These are phyloP conservation scores for Fusarium proliferatum DNA, from an alignment of 2,329 filamentous ascomycete genomes.

Conservation along the genomic window DNA sequence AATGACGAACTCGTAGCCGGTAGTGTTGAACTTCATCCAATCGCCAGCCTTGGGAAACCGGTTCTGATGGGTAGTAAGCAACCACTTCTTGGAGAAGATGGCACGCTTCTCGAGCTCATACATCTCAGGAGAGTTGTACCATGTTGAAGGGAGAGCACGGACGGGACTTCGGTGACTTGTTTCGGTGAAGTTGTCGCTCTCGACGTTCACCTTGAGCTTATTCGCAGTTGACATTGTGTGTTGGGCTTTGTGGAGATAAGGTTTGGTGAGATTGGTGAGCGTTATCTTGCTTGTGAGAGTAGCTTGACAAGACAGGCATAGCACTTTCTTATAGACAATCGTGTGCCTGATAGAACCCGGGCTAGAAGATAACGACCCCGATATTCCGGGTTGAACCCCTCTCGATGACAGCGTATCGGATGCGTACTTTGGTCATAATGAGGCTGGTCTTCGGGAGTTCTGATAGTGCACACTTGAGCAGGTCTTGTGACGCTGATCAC, in stretches of 20 bases:
- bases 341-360: background rate
- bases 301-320: background rate
- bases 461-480: background rate
- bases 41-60: slow-evolving; percentile 64
- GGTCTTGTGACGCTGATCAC: background rate
- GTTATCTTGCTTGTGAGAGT: background rate
- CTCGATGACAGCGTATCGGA: background rate
- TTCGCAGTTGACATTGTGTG: background rate
- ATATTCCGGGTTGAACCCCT: background rate
- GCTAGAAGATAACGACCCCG: background rate
- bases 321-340: slow-evolving; percentile 3
- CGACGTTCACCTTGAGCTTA: slow-evolving; percentile 20
- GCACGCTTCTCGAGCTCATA: slow-evolving; percentile 66
- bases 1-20: slow-evolving; percentile 66
- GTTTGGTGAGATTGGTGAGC: background rate
- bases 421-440: background rate
- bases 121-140: slow-evolving; percentile 63
- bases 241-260: background rate
- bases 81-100: slow-evolving; percentile 67
- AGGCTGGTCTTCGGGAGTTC: background rate
- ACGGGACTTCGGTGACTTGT: slow-evolving; percentile 17
- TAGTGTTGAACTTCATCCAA: slow-evolving; percentile 65
- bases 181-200: slow-evolving; percentile 26
- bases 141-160: slow-evolving; percentile 59
- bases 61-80: slow-evolving; percentile 63